Conservation (phyloP, 768 basidiomycete species). For the Serendipita vermifera region DNA sequence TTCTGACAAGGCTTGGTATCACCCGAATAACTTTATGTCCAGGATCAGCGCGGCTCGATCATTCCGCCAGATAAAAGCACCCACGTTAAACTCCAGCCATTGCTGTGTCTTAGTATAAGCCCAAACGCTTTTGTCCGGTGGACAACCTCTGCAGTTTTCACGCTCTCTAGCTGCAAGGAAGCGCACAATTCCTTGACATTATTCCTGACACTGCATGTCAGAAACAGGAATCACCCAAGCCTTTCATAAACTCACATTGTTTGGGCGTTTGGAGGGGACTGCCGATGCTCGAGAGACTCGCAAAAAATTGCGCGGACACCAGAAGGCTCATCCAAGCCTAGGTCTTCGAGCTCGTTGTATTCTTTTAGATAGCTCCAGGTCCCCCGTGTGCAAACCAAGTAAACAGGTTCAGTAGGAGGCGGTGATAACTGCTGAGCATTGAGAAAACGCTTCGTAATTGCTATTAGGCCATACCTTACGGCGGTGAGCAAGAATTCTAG, state of each 20-base stretch:
- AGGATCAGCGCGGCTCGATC: background rate
- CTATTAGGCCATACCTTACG: constrained; percentile 36
- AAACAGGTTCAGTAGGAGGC: constrained; percentile 48
- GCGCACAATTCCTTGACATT: constrained; percentile 35
- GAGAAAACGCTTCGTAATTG: background rate
- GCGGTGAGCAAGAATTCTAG: constrained; percentile 59
- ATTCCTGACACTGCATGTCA: constrained; percentile 30
- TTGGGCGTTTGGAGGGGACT: constrained; percentile 26
- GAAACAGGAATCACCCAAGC: constrained; percentile 20
- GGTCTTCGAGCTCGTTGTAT: constrained; percentile 52
- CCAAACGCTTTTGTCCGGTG: constrained; percentile 70
- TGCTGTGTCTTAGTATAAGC: constrained; percentile 46
- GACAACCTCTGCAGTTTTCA: constrained; percentile 56
- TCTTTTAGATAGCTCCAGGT: constrained; percentile 62
- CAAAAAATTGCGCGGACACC: constrained; percentile 45
- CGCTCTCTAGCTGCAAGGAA: constrained; percentile 42
- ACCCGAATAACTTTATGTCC: constrained; percentile 60
- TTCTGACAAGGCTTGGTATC: constrained; percentile 71
- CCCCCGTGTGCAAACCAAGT: constrained; percentile 47
- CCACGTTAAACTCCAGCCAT: constrained; percentile 70
- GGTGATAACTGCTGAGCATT: constrained; percentile 43
- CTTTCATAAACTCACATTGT: constrained; percentile 7
- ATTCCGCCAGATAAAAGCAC: constrained; percentile 20
- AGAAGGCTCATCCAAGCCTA: constrained; percentile 43
- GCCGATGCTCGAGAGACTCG: constrained; percentile 41